Evolutionary conservation across 176 grass and related monocot species (phyloP), one percentile per base, ranked within the genome.

Genomic region (Pontederia paniculata): DNA sequence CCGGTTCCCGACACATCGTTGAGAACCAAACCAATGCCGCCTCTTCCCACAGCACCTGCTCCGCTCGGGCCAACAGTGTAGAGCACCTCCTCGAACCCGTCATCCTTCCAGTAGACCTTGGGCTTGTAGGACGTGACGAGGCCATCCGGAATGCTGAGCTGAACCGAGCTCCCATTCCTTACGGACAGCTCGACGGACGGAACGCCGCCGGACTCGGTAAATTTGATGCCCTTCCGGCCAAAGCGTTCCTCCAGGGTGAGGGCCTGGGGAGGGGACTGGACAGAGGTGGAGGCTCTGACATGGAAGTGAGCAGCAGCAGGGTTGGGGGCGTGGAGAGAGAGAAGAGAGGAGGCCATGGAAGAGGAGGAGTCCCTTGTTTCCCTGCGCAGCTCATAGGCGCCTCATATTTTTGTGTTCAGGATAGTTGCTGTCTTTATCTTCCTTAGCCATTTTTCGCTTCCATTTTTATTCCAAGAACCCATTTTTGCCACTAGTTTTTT

Each of bases 91-190:
- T 78, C 60, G 72, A 80, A 97, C 7, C 73, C 82, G 9, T 87
- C 82, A 9, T 84, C 91, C 77, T 88, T 84, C 91, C 86, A 90
- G 71, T 64, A 79, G 57, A 97, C 91, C 77, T 97, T 90, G 17
- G 91, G 91, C 41, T 77, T 73, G 74, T 90, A 97, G 48, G 91
- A 97, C 1, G 91, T 90, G 74, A 97, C 76, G 51, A 97, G 72
- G 16, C 77, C 91, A 59, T 97, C 91, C 25, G 66, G 57, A 42
- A 90, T 73, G 15, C 83, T 79, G 15, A 97, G 72, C 9, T 65
- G 74, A 49, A 90, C 81, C 14, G 91, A 90, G 63, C 91, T 97
- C 13, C 80, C 82, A 60, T 97, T 97, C 47, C 91, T 74, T 21
- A 97, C 80, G 12, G 70, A 84, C 13, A 97, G 79, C 73, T 90